phyloP scores from a whole-genome alignment of 176 grass and related monocot genomes.

The Eremochloa ophiuroides region DNA sequence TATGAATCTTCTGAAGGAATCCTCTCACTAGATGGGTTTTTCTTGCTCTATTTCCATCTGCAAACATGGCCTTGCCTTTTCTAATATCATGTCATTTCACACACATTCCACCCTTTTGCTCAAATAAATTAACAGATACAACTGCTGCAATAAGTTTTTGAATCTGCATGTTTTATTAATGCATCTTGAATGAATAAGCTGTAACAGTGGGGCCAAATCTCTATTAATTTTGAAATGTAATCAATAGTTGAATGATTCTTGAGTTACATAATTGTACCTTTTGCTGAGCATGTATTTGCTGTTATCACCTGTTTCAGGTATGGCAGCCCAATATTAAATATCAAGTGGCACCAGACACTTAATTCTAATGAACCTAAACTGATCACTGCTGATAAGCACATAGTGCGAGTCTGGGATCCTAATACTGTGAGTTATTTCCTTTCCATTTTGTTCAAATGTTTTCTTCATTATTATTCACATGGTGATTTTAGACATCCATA shows the following conservation, averaged over 20 bases:
- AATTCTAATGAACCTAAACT: slow-evolving; percentile 86
- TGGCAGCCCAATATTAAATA: slow-evolving; percentile 75
- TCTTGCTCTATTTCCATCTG: not conserved
- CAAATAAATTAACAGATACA: not conserved
- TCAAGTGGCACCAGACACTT: slow-evolving; percentile 91
- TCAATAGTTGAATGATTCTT: not conserved
- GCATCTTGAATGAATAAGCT: not conserved
- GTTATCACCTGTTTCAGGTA: slow-evolving; percentile 58
- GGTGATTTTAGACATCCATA: not conserved
- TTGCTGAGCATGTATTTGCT: not conserved
- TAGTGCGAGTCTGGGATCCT: slow-evolving; percentile 95
- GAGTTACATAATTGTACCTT: slow-evolving; percentile 12
- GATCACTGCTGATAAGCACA: slow-evolving; percentile 78
- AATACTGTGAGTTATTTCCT: slow-evolving; percentile 67
- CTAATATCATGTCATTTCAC: not conserved
- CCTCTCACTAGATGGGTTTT: slow-evolving; percentile 2
- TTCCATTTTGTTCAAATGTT: not conserved
- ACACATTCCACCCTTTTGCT: not conserved
- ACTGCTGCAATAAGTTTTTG: not conserved
- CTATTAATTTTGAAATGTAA: not conserved
- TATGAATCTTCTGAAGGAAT: not conserved
- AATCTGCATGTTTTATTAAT: not conserved
- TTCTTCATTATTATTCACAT: not conserved
- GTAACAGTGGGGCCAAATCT: not conserved
- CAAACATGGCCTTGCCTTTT: not conserved